Evolutionary conservation across 768 basidiomycete genomes (phyloP).

Genomic region (Pluteus cervinus): DNA sequence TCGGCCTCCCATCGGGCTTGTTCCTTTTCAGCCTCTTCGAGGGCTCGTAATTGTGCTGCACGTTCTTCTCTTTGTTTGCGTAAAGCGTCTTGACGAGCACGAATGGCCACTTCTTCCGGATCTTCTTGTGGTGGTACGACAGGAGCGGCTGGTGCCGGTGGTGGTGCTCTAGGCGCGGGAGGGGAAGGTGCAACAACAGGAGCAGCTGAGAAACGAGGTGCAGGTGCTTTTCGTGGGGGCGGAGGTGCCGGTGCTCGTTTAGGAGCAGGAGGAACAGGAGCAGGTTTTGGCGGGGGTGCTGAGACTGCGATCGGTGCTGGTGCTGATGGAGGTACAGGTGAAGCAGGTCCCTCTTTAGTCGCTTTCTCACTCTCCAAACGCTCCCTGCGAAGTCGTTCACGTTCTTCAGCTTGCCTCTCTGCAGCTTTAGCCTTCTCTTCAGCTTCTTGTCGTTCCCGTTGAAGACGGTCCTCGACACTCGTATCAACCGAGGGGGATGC

Average conservation of each 20-base stretch:
- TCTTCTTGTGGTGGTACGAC: slow-evolving; percentile 52
- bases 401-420: slow-evolving; percentile 75
- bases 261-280: slow-evolving; percentile 17
- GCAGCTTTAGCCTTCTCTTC: slow-evolving; percentile 78
- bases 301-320: slow-evolving; percentile 25
- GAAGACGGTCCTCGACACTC: slow-evolving; percentile 78
- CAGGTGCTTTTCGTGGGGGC: slow-evolving; percentile 34
- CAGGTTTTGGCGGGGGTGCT: slow-evolving; percentile 20
- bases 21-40: slow-evolving; percentile 53
- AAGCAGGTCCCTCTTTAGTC: slow-evolving; percentile 35
- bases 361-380: slow-evolving; percentile 73
- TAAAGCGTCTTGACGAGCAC: slow-evolving; percentile 64
- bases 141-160: slow-evolving; percentile 17
- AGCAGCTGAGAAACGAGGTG: slow-evolving; percentile 17
- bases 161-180: slow-evolving; percentile 17
- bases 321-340: slow-evolving; percentile 20
- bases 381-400: slow-evolving; percentile 67
- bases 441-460: slow-evolving; percentile 84
- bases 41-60: slow-evolving; percentile 56
- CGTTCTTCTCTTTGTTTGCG: slow-evolving; percentile 71
- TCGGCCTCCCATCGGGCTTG: slow-evolving; percentile 44
- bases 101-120: slow-evolving; percentile 69
- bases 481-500: slow-evolving; percentile 58
- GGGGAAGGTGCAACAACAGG: slow-evolving; percentile 11
- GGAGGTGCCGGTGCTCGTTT: slow-evolving; percentile 27